phyloP scores from a whole-genome alignment of 2,329 filamentous ascomycete genomes.

The Botrytis elliptica region DNA sequence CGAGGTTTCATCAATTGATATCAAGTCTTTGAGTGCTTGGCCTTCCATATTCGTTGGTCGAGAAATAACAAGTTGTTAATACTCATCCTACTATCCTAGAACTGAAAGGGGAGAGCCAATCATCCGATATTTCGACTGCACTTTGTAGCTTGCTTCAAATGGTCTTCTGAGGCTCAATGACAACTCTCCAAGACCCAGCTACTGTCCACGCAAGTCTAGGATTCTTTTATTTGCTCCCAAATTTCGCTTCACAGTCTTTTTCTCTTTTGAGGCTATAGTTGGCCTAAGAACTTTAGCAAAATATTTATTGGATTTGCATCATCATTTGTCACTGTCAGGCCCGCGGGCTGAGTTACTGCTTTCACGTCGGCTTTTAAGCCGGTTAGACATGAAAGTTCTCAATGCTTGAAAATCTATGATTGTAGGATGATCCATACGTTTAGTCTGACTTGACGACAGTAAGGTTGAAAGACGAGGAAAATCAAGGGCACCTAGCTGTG shows the following conservation, averaged over 20 bases:
- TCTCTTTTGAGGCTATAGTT: not conserved
- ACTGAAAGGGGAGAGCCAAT: not conserved
- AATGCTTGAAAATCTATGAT: not conserved
- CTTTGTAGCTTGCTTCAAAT: not conserved
- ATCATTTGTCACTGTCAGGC: not conserved
- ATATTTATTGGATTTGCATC: not conserved
- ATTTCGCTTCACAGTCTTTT: not conserved
- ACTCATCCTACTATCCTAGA: not conserved
- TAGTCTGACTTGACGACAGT: too few species aligned
- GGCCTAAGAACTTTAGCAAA: not conserved
- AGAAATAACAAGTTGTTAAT: not conserved
- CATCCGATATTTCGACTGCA: not conserved
- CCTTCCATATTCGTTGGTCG: not conserved
- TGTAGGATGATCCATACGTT: not conserved
- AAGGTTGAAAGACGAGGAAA: too few species aligned
- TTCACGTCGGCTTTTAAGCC: not conserved
- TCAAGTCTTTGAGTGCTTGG: not conserved
- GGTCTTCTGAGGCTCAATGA: not conserved
- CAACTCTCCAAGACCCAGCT: not conserved
- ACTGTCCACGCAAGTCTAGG: not conserved
- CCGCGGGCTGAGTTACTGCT: not conserved
- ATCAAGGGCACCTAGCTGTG: too few species aligned
- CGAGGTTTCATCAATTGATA: not conserved
- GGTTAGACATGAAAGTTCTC: not conserved
- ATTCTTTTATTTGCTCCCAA: not conserved